Percentiles rank a stretch among this genome's conserved stretches.
These are phyloP conservation scores for Biscogniauxia mediterranea DNA, from an alignment of 2,329 filamentous ascomycete species.

Conservation along the genomic window DNA sequence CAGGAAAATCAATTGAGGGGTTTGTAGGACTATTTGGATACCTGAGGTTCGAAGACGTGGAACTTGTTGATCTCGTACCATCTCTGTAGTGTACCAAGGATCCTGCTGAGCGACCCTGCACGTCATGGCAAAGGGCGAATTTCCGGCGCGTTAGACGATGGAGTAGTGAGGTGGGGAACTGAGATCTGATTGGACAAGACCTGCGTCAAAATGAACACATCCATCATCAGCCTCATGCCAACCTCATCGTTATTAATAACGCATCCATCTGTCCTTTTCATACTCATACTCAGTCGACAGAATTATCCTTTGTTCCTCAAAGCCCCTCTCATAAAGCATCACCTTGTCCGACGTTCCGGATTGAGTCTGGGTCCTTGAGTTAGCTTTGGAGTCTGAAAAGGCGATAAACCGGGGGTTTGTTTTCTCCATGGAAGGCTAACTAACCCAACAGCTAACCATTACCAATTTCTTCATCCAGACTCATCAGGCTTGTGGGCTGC, in stretches of 20 bases:
- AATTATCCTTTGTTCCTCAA: neutral
- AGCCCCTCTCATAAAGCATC: neutral
- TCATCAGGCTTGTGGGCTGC: neutral
- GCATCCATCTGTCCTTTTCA: neutral
- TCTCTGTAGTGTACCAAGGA: too few relatives aligned
- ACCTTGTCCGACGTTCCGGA: neutral
- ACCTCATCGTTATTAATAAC: neutral
- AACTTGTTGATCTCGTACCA: too few relatives aligned
- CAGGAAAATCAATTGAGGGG: too few relatives aligned
- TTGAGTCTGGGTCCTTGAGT: neutral
- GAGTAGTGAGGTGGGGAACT: neutral
- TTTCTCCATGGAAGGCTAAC: neutral
- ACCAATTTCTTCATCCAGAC: neutral
- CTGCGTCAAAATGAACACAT: neutral
- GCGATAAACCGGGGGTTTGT: neutral
- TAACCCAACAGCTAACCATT: neutral
- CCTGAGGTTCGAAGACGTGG: too few relatives aligned
- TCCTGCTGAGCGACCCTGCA: neutral
- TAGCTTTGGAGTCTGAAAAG: neutral
- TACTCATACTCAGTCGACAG: neutral
- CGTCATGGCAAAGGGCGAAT: neutral
- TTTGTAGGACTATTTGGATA: too few relatives aligned
- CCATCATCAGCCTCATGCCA: neutral
- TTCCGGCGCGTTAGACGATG: neutral
- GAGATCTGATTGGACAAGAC: neutral